Evolutionary conservation across 345 rosid genomes (phyloP).

Genomic region (Salix purpurea): DNA sequence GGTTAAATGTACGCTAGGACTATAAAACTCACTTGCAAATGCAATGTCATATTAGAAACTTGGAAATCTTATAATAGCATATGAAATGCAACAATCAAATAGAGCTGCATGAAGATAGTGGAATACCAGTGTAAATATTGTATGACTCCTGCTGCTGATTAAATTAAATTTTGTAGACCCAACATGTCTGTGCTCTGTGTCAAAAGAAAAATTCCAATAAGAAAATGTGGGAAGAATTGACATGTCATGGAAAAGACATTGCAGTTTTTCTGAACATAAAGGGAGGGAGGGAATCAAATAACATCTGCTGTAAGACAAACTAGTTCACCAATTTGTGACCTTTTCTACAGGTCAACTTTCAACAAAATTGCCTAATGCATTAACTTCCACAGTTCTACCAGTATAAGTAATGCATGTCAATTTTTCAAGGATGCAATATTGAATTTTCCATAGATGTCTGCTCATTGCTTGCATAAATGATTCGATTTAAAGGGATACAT

Average conservation of each 20-base stretch:
- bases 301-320: neutral
- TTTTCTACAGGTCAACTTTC: neutral
- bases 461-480: neutral
- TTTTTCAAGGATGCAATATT: neutral
- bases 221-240: neutral
- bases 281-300: neutral
- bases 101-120: constrained; percentile 15
- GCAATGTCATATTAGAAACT: neutral
- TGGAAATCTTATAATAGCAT: neutral
- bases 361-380: neutral
- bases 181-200: constrained; percentile 94
- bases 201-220: constrained; percentile 17
- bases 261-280: neutral
- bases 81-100: constrained; percentile 12
- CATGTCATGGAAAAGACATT: neutral
- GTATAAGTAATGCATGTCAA: neutral
- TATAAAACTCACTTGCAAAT: neutral
- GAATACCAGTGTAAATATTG: constrained; percentile 95
- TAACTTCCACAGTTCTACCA: neutral
- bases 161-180: constrained; percentile 97
- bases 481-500: neutral
- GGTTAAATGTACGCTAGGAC: neutral
- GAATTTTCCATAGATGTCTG: neutral
- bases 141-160: constrained; percentile 99
- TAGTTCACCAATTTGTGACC: neutral